These are phyloP conservation scores for Dysphania ambrosioides DNA, from an alignment of 148 eudicot genomes.

Conservation along the genomic window DNA sequence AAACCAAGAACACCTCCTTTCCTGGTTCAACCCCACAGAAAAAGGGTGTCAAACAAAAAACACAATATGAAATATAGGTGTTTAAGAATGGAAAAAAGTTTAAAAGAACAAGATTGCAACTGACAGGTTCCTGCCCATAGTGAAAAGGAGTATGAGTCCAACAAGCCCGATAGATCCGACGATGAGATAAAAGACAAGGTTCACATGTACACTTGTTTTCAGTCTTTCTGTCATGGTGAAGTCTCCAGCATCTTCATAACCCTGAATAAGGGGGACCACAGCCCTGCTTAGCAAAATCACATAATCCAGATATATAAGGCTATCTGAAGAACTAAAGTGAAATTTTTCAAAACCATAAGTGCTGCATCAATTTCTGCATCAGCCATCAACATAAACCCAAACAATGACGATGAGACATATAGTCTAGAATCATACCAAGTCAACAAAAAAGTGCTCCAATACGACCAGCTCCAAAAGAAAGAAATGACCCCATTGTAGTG, in stretches of 20 bases:
- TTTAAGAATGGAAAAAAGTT: not conserved
- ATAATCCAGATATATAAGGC: constrained; percentile 45
- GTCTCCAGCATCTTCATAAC: constrained; percentile 98
- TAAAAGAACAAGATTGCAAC: constrained; percentile 29
- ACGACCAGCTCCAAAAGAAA: constrained; percentile 94
- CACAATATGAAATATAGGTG: not conserved
- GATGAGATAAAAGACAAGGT: constrained; percentile 74
- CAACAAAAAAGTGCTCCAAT: constrained; percentile 94
- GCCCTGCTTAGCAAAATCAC: constrained; percentile 69
- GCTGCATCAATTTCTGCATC: constrained; percentile 10
- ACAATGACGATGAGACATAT: not conserved
- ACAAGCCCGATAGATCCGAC: constrained; percentile 80
- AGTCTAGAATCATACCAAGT: constrained; percentile 56
- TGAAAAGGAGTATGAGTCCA: constrained; percentile 76
- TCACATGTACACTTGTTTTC: constrained; percentile 81
- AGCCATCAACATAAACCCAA: constrained; percentile 11
- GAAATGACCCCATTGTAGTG: constrained; percentile 62
- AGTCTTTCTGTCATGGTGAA: constrained; percentile 76
- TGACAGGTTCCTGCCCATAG: constrained; percentile 55
- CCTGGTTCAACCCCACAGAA: constrained; percentile 41
- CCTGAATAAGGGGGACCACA: constrained; percentile 94
- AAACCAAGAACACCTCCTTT: constrained; percentile 60
- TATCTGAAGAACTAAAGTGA: constrained; percentile 27
- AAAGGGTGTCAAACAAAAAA: constrained; percentile 10
- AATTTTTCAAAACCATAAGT: constrained; percentile 2